phyloP scores from a whole-genome alignment of 2,329 filamentous ascomycete species.

The Cylindrodendrum hubeiense region DNA sequence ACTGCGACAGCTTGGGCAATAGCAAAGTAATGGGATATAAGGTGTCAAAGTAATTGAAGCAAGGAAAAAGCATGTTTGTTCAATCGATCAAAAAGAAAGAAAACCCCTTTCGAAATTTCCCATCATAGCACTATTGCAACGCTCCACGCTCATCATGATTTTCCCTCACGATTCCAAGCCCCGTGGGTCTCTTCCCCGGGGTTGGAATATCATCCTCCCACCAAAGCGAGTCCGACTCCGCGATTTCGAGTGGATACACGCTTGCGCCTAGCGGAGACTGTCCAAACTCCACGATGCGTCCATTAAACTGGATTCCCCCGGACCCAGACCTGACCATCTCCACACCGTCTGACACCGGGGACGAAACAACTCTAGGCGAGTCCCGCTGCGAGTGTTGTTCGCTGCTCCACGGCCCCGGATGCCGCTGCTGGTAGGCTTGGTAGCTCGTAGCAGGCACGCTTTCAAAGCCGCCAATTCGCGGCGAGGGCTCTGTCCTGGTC shows the following conservation, averaged over 20 bases:
- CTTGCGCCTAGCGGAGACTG: conserved; percentile 18
- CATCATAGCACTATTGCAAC: background rate
- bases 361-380: conserved; percentile 1
- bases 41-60: no score
- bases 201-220: conserved; percentile 15
- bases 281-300: conserved; percentile 38
- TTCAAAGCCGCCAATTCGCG: conserved; percentile 26
- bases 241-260: conserved; percentile 32
- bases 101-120: background rate
- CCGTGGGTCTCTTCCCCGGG: conserved; percentile 8
- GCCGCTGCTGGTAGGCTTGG: conserved; percentile 28
- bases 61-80: no score
- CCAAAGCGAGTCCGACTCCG: conserved; percentile 19
- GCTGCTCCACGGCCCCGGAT: conserved; percentile 33
- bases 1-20: no score
- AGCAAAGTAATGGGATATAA: no score
- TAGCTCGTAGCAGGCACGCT: conserved; percentile 22
- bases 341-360: conserved; percentile 15
- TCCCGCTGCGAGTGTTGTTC: conserved; percentile 20
- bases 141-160: background rate
- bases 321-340: conserved; percentile 43
- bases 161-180: conserved; percentile 26
- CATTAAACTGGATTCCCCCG: conserved; percentile 40
- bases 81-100: no score
- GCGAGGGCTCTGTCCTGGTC: conserved; percentile 35